Conservation (phyloP, 1,139 yeast genomes). For the Kodamaea alishanica region DNA sequence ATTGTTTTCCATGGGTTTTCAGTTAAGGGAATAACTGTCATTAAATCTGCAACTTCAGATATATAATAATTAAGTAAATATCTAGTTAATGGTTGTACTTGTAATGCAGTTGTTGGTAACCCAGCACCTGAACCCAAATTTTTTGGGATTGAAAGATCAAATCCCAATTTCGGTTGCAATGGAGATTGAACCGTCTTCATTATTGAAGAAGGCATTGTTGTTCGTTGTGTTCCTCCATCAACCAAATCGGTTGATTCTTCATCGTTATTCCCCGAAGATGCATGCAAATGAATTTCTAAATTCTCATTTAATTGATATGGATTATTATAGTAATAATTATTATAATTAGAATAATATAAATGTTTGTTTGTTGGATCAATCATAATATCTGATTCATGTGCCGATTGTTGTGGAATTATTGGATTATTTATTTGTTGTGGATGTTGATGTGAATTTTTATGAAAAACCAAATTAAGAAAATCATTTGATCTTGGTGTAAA, state of each 20-base stretch:
- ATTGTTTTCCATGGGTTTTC: constrained; percentile 87
- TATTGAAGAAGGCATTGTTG: constrained; percentile 40
- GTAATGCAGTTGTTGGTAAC: constrained; percentile 58
- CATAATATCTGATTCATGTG: constrained; percentile 5
- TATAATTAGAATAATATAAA: constrained; percentile 39
- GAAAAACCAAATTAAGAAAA: constrained; percentile 51
- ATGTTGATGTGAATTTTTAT: constrained; percentile 27
- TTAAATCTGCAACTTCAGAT: constrained; percentile 77
- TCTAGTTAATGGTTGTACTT: constrained; percentile 63
- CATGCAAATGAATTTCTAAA: constrained; percentile 45
- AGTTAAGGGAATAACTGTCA: constrained; percentile 81
- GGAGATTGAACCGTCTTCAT: constrained; percentile 49
- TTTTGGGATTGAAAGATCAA: constrained; percentile 32
- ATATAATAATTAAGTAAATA: constrained; percentile 70
- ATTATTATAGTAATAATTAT: constrained; percentile 41
- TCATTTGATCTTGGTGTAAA: constrained; percentile 26
- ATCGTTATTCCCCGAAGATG: constrained; percentile 25
- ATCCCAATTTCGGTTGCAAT: constrained; percentile 42
- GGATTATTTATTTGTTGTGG: constrained; percentile 3
- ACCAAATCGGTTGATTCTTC: constrained; percentile 36
- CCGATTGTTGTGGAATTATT: no score
- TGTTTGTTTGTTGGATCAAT: constrained; percentile 39
- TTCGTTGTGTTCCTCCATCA: constrained; percentile 34
- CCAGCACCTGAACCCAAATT: constrained; percentile 29
- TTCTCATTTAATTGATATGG: constrained; percentile 42